Evolutionary conservation across 2,329 filamentous ascomycete genomes (phyloP), one percentile per base, ranked within the genome.

Genomic region (Biscogniauxia marginata): DNA sequence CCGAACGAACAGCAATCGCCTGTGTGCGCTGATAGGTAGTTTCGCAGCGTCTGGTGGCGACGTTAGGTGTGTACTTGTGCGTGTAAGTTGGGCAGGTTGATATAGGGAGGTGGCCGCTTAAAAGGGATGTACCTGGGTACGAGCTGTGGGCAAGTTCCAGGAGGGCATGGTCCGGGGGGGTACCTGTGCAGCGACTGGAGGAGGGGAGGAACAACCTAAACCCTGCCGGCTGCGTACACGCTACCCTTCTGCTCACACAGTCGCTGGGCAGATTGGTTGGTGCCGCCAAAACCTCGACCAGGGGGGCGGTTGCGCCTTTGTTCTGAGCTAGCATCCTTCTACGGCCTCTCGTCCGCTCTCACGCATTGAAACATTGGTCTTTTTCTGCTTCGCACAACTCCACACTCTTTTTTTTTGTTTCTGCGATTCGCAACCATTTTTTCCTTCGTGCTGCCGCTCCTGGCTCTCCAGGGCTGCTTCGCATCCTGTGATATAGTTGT

Each of bases 391-490:
- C 75, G 68, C 69, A 70, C 70, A 74, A 71, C 75, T 73, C 73
- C 73, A 71, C 73, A 73, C 72, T 77, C 71, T 77, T 72, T 73
- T 76, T 75, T 62, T 34, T 13, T 34, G 57, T 62, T 61, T 71
- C 70, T 67, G 70, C 65, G 65, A 66, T 70, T 70, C 64, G 61
- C 63, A 63, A 63, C 61, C 53, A 55, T 62, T 59, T 62, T 63
- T 61, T 63, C 65, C 65, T 67, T 63, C 68, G 66, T 64, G 68
- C 68, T 75, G 73, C 69, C 73, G 74, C 72, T 71, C 75, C 75
- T 76, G 75, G 75, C 72, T 74, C 68, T 74, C 76, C 75, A 76
- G 76, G 75, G 71, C 72, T 71, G 75, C 73, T 68, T 66, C 62
- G 66, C 70, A 71, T 71, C 74, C 67, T 77, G 72, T 69, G 65